Base-by-base conservation (phyloP, 495 filamentous ascomycete species). In the Neurospora sp. region DNA sequence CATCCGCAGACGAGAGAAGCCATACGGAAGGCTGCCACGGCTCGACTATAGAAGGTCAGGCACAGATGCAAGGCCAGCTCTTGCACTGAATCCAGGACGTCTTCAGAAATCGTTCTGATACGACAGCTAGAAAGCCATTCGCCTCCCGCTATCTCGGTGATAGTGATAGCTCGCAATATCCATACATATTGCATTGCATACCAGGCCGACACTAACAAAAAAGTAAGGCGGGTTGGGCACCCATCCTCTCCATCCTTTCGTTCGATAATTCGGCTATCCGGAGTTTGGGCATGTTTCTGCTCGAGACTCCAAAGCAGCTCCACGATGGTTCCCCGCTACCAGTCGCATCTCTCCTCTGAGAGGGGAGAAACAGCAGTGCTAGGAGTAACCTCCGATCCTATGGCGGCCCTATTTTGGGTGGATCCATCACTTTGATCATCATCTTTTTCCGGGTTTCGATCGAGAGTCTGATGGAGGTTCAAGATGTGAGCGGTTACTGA, bases 401-500 rank as follows among this genome's bases (percentile, higher is more conserved):
- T 69, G 41, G 18, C 27, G 71, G 27, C 39, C 39, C 53, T 69
- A 72, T 69, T 72, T 76, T 76, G 68, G 68, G 68, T 37, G n/a
- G 38, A 16, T 20, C 37, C 6, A 39, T 38, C 20, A 37, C 35
- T 68, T 8, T 8, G 48, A 42, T 27, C 31, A 70, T 53, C 48
- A 69, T 14, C 65, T 37, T 74, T 46, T 12, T 71, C 68, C 48
- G 42, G 27, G 53, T 31, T 35, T 61, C 53, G 12, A 7, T 65
- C 53, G 14, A 31, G 22, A 18, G 6, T 35, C 22, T 35, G 53
- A 31, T 31, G 22, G 18, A 35, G 27, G 27, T 44, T 70, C 39
- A 20, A 46, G 31, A 75, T 72, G 71, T 70, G 74, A 79, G 79
- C 79, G 78, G 72, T 72, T 79, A 77, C 75, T 79, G 78, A 77